phyloP scores from a whole-genome alignment of 805 yeast species.

The Ogataea pignaliae region DNA sequence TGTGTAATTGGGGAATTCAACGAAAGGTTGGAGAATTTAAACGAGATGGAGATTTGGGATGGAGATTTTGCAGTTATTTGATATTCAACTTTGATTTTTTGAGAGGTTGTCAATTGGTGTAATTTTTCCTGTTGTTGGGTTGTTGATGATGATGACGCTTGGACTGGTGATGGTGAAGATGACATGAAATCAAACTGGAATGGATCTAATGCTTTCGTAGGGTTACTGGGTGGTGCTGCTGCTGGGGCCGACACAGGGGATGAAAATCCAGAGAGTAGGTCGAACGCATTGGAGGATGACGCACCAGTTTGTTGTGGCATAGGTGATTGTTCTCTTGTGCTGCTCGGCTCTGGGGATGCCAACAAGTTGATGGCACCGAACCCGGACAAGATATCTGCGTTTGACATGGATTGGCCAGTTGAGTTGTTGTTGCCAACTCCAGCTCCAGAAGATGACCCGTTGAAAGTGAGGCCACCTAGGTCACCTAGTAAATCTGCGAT shows the following conservation, averaged over 20 bases:
- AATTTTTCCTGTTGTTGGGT: not conserved
- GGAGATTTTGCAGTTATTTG: slow-evolving; percentile 15
- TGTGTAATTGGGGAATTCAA: slow-evolving; percentile 49
- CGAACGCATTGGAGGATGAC: slow-evolving; percentile 6
- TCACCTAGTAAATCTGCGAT: slow-evolving; percentile 73
- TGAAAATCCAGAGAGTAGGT: slow-evolving; percentile 12
- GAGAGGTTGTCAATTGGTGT: slow-evolving; percentile 6
- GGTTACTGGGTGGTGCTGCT: slow-evolving; percentile 3
- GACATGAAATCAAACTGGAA: slow-evolving; percentile 31
- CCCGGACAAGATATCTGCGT: slow-evolving; percentile 13
- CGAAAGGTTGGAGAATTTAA: slow-evolving; percentile 24
- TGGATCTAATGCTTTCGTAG: slow-evolving; percentile 25
- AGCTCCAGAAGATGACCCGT: slow-evolving; percentile 21
- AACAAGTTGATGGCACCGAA: slow-evolving; percentile 30
- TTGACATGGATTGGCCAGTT: slow-evolving; percentile 1
- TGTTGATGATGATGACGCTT: slow-evolving; percentile 4
- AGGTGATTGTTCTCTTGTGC: slow-evolving; percentile 16
- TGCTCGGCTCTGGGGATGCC: slow-evolving; percentile 24
- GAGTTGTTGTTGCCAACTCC: slow-evolving; percentile 17
- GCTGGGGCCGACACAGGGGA: slow-evolving; percentile 7
- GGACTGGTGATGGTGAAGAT: slow-evolving; percentile 4
- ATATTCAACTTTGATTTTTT: slow-evolving; percentile 23
- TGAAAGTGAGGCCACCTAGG: slow-evolving; percentile 57
- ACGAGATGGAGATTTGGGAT: slow-evolving; percentile 14
- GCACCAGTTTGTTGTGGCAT: slow-evolving; percentile 6